Conservation (phyloP, 2,329 filamentous ascomycete genomes). For the Diaporthe australafricana region DNA sequence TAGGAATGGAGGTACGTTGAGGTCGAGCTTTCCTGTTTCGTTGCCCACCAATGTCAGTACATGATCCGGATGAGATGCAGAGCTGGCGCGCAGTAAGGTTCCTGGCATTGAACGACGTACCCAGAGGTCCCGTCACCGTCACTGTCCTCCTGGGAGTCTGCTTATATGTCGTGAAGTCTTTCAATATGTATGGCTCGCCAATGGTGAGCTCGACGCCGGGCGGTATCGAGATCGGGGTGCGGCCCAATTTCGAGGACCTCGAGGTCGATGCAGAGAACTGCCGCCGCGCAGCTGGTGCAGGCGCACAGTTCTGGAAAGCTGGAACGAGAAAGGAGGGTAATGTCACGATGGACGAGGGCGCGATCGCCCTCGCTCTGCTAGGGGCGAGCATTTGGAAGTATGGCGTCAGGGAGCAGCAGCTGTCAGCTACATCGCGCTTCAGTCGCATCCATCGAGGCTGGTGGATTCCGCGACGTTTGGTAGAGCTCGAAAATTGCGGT, state of each 20-base stretch:
- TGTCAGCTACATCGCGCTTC: constrained; percentile 26
- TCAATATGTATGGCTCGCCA: constrained; percentile 68
- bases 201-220: constrained; percentile 83
- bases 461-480: background rate
- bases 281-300: constrained; percentile 52
- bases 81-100: background rate
- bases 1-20: constrained; percentile 84
- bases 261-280: constrained; percentile 79
- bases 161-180: constrained; percentile 69
- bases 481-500: constrained; percentile 33
- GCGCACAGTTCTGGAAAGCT: constrained; percentile 65
- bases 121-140: constrained; percentile 84
- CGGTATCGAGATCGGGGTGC: constrained; percentile 82
- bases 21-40: constrained; percentile 74
- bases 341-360: constrained; percentile 60
- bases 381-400: constrained; percentile 70
- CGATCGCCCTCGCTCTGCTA: constrained; percentile 68
- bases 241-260: constrained; percentile 85
- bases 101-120: constrained; percentile 55
- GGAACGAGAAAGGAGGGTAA: constrained; percentile 80
- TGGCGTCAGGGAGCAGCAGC: constrained; percentile 21
- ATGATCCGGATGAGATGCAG: constrained; percentile 36
- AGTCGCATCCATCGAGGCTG: background rate
- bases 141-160: constrained; percentile 74
- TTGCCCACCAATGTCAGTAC: constrained; percentile 28